Evolutionary conservation across 176 grass and related monocot genomes (phyloP).

Genomic region (Musa troglodytarum): DNA sequence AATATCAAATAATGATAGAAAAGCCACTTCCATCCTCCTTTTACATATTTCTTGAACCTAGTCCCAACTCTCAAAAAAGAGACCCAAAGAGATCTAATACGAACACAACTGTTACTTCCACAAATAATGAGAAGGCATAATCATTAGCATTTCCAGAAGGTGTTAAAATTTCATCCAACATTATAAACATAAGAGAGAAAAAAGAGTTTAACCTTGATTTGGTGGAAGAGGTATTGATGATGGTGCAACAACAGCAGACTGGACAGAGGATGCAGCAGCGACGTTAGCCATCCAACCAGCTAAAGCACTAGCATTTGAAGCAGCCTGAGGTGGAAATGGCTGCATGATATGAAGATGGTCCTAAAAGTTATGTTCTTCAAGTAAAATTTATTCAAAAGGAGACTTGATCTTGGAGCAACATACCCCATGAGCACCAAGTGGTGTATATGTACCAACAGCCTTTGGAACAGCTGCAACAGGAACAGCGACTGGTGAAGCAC

Average conservation of each 20-base stretch:
- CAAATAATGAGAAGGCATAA: background rate
- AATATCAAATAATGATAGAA: background rate
- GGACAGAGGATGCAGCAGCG: constrained; percentile 67
- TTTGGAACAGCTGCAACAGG: constrained; percentile 77
- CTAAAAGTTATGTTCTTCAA: background rate
- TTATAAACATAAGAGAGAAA: constrained; percentile 7
- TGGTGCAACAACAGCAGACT: constrained; percentile 62
- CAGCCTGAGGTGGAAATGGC: constrained; percentile 63
- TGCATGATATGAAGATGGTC: constrained; percentile 24
- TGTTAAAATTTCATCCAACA: constrained; percentile 21
- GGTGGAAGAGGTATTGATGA: constrained; percentile 60
- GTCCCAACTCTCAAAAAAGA: background rate
- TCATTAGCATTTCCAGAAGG: background rate
- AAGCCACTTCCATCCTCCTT: background rate
- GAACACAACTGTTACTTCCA: background rate
- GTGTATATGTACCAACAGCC: constrained; percentile 53
- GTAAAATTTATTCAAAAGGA: background rate
- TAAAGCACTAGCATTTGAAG: constrained; percentile 62
- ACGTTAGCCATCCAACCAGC: constrained; percentile 89
- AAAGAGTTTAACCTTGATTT: constrained; percentile 56
- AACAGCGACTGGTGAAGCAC: constrained; percentile 69
- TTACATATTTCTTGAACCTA: background rate
- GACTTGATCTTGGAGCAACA: constrained; percentile 22
- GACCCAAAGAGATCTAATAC: background rate
- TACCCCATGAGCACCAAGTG: constrained; percentile 63